phyloP scores from a whole-genome alignment of 2,329 filamentous ascomycete species.

The Orbilia quercus region DNA sequence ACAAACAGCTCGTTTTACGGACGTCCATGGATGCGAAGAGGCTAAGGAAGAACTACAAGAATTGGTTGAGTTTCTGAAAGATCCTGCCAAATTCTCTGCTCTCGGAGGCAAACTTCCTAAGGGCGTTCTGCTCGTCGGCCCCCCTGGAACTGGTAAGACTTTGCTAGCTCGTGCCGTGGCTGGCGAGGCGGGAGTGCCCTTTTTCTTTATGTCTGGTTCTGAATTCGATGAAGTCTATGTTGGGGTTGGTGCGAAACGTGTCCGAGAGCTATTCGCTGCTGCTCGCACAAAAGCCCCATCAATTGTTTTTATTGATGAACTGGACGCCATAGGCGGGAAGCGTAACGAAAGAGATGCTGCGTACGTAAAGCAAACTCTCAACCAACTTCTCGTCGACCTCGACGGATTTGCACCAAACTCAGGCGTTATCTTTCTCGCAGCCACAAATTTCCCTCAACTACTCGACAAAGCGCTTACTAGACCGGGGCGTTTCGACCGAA shows the following conservation, averaged over 20 bases:
- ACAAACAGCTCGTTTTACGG: constrained; percentile 88
- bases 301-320: constrained; percentile 95
- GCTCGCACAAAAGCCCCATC: constrained; percentile 87
- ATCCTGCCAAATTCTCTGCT: constrained; percentile 90
- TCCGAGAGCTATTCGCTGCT: constrained; percentile 87
- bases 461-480: constrained; percentile 94
- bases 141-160: constrained; percentile 97
- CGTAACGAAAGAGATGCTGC: constrained; percentile 91
- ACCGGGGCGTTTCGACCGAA: constrained; percentile 94
- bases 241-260: constrained; percentile 93
- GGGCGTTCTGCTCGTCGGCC: constrained; percentile 92
- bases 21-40: constrained; percentile 97
- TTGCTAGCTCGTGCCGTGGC: constrained; percentile 93
- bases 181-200: constrained; percentile 95
- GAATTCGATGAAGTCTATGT: constrained; percentile 99
- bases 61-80: constrained; percentile 93
- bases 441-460: constrained; percentile 93
- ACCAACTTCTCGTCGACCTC: constrained; percentile 94
- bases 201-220: constrained; percentile 99
- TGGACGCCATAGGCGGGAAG: constrained; percentile 94
- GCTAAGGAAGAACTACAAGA: constrained; percentile 98
- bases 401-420: constrained; percentile 96
- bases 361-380: constrained; percentile 96
- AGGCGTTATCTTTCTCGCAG: constrained; percentile 93
- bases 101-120: constrained; percentile 97